Evolutionary conservation across 768 basidiomycete genomes (phyloP), one percentile per base, ranked within the genome.

Genomic region (Cystoderma amianthinum): DNA sequence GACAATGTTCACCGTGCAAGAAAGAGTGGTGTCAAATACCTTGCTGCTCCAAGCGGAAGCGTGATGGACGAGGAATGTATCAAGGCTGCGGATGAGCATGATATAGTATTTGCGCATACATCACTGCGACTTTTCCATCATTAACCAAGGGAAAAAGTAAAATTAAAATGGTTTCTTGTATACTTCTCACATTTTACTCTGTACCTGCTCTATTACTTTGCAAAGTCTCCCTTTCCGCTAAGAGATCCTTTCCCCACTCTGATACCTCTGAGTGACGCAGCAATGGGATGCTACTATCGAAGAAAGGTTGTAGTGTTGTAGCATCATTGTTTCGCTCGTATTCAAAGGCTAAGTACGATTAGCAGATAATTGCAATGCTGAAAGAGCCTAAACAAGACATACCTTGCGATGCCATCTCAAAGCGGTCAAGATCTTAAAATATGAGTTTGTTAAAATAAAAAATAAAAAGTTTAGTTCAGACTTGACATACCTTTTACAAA

Each of bases 21-120:
- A 62, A 84, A 87, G 72, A 94, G 91, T 46, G 96, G 96, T 0
- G 94, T 92, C 37, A 79, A 67, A 57, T 97, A 96, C 62, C 72
- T 99, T 36, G 92, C 91, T 18, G 92, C 94, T 5, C 85, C 89
- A 2, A 79, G 83, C 38, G 96, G 96, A 36, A 93, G 89, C 51
- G 92, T 99, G 45, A 98, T 98, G 95, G 96, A 99, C 55, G 80
- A 63, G 34, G 95, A 94, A 60, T 95, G 96, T 55, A 83, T 99
- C 69, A 92, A 90, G 65, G 90, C 92, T 2, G 95, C 95, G 9
- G 84, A 99, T 62, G 96, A 98, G 65, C 83, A 88, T 52, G 76
- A 68, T 28, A 88, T 97, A 33, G 86, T 94, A 44, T 98, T 96
- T 63, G 83, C 82, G 36, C 93, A 96, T 59, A 96, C 92, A 3